phyloP scores from a whole-genome alignment of 202 grass and related monocot species.

The Panicum virgatum region DNA sequence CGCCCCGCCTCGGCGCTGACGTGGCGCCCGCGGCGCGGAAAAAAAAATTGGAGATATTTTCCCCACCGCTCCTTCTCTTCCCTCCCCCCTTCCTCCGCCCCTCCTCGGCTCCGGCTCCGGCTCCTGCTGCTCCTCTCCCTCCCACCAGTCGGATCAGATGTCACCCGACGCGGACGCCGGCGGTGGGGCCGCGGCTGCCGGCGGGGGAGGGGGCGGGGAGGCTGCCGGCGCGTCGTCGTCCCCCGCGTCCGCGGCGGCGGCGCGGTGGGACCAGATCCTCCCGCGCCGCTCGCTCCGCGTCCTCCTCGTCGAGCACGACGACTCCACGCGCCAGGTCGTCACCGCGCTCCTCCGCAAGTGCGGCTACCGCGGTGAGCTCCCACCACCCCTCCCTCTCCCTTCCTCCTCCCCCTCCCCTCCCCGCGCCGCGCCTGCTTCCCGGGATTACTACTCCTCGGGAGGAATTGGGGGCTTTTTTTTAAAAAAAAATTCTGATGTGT shows the following conservation, averaged over 20 bases:
- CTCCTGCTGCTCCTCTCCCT: neutral
- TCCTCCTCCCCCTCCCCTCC: too few relatives aligned
- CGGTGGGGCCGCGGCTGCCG: neutral
- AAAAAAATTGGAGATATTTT: constrained; percentile 44
- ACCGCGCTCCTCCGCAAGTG: constrained; percentile 94
- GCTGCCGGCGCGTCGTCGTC: neutral
- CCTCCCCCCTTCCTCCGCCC: neutral
- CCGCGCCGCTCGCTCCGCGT: constrained; percentile 74
- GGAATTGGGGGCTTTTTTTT: neutral
- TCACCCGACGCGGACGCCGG: constrained; percentile 37
- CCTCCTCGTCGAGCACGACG: constrained; percentile 93
- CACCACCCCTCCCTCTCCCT: neutral
- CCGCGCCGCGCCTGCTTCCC: neutral
- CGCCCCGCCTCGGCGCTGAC: constrained; percentile 34
- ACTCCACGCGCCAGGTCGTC: constrained; percentile 92
- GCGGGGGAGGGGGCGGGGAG: neutral
- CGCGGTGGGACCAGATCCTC: constrained; percentile 83
- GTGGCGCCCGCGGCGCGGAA: constrained; percentile 26
- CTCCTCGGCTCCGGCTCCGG: too few relatives aligned
- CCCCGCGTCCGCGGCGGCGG: neutral
- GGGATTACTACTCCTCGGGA: too few relatives aligned
- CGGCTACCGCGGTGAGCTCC: constrained; percentile 75
- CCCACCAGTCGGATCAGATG: constrained; percentile 26
- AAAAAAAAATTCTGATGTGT: neutral
- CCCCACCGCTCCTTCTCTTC: neutral